Percentiles rank a stretch among this genome's conserved stretches.
phyloP scores from a whole-genome alignment of 2,329 filamentous ascomycete genomes.

The Cryphonectria carpinicola region DNA sequence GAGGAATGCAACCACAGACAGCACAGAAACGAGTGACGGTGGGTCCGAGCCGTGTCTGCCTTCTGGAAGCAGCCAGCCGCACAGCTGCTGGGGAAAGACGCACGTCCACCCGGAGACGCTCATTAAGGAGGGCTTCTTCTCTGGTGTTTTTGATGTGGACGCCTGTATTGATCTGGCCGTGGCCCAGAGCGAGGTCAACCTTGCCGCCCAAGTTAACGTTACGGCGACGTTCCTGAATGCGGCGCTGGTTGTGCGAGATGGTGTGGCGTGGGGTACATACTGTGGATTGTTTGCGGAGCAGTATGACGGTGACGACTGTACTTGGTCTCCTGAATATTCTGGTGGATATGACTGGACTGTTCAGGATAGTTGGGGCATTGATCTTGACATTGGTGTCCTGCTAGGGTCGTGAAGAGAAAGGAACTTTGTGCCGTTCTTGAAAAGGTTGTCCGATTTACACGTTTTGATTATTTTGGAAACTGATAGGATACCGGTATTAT shows the following conservation, averaged over 20 bases:
- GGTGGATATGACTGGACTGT: not conserved
- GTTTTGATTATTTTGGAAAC: not conserved
- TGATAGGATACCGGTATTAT: not conserved
- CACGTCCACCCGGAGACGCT: not conserved
- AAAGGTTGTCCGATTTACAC: too few relatives aligned
- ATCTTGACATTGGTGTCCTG: not conserved
- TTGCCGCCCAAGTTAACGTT: not conserved
- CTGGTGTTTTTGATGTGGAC: not conserved
- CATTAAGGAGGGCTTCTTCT: conserved; percentile 5
- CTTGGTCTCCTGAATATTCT: not conserved
- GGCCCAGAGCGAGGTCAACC: conserved; percentile 9
- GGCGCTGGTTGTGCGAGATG: conserved; percentile 5
- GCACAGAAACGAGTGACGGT: not conserved
- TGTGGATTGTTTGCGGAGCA: conserved; percentile 4
- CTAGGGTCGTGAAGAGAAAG: not conserved
- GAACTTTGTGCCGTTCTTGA: not conserved
- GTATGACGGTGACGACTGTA: conserved; percentile 1
- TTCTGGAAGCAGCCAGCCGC: not conserved
- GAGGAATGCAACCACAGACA: not conserved
- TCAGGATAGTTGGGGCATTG: conserved; percentile 12
- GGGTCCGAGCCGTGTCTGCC: not conserved
- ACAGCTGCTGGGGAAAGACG: conserved; percentile 10
- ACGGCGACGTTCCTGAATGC: conserved; percentile 9
- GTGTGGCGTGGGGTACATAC: conserved; percentile 6
- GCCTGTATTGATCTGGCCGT: not conserved